Evolutionary conservation across 2,329 filamentous ascomycete species (phyloP).

Genomic region (Fusarium odoratissimum): DNA sequence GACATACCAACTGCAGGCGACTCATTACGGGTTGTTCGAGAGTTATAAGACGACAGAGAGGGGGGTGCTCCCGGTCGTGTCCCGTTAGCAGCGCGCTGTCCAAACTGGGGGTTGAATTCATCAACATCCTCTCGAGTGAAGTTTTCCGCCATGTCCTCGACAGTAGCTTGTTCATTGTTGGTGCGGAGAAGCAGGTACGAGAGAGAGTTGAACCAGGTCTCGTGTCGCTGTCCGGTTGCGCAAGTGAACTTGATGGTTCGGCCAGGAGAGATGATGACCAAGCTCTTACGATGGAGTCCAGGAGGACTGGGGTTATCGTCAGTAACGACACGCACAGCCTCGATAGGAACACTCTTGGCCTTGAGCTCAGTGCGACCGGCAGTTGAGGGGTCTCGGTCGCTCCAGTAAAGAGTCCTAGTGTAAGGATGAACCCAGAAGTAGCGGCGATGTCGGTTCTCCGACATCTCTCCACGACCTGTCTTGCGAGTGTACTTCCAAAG

Average conservation of each 20-base stretch:
- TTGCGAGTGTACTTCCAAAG: constrained; percentile 99
- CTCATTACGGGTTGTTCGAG: constrained; percentile 74
- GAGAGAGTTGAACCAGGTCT: constrained; percentile 98
- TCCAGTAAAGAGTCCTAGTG: constrained; percentile 97
- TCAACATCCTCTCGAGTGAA: constrained; percentile 72
- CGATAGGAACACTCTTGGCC: constrained; percentile 92
- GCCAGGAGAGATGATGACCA: constrained; percentile 89
- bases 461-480: constrained; percentile 88
- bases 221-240: constrained; percentile 90
- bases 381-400: constrained; percentile 84
- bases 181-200: constrained; percentile 90
- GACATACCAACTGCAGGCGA: constrained; percentile 66
- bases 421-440: constrained; percentile 99
- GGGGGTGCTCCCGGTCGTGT: constrained; percentile 66
- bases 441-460: constrained; percentile 87
- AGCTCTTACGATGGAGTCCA: constrained; percentile 91
- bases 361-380: constrained; percentile 80
- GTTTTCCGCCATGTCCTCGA: constrained; percentile 67
- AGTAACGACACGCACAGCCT: constrained; percentile 89
- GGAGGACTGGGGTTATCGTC: constrained; percentile 97
- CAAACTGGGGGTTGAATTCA: constrained; percentile 83
- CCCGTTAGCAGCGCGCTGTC: constrained; percentile 47
- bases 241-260: constrained; percentile 94
- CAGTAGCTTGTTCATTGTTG: constrained; percentile 70
- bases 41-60: constrained; percentile 85